phyloP scores from a whole-genome alignment of 2,329 filamentous ascomycete species.

The Trichoderma sp. region DNA sequence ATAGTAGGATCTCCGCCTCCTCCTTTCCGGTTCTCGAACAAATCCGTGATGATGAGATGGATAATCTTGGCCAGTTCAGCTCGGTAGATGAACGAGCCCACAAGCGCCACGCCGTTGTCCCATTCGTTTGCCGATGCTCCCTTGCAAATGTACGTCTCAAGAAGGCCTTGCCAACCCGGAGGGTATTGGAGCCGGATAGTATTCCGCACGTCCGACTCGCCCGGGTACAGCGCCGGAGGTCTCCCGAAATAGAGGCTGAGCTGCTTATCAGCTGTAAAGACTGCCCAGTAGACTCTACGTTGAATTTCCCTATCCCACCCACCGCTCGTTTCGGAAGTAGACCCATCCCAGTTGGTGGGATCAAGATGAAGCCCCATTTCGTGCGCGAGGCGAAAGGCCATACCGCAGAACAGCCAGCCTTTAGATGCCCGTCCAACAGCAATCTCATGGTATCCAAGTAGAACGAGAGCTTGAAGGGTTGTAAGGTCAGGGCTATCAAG shows the following conservation, averaged over 20 bases:
- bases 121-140: slow-evolving; percentile 47
- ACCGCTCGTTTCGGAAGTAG: slow-evolving; percentile 36
- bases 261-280: slow-evolving; percentile 53
- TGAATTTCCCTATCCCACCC: slow-evolving; percentile 47
- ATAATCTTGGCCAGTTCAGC: slow-evolving; percentile 51
- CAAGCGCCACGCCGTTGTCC: slow-evolving; percentile 47
- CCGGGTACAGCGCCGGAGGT: slow-evolving; percentile 50
- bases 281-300: slow-evolving; percentile 52
- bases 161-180: slow-evolving; percentile 48
- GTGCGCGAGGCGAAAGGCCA: slow-evolving; percentile 53
- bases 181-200: slow-evolving; percentile 52
- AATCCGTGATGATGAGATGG: slow-evolving; percentile 51
- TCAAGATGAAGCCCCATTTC: slow-evolving; percentile 56
- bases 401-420: slow-evolving; percentile 54
- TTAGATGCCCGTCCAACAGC: slow-evolving; percentile 50
- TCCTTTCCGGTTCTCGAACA: slow-evolving; percentile 50
- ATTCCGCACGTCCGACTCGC: slow-evolving; percentile 51
- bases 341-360: slow-evolving; percentile 50
- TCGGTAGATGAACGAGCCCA: slow-evolving; percentile 49
- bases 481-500: slow-evolving; percentile 51
- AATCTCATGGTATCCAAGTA: slow-evolving; percentile 50
- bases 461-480: slow-evolving; percentile 46
- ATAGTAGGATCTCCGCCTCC: slow-evolving; percentile 43
- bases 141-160: slow-evolving; percentile 50
- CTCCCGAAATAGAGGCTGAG: slow-evolving; percentile 53